These are phyloP conservation scores for Cordyceps farinosa DNA, from an alignment of 2,329 filamentous ascomycete species.

Conservation along the genomic window DNA sequence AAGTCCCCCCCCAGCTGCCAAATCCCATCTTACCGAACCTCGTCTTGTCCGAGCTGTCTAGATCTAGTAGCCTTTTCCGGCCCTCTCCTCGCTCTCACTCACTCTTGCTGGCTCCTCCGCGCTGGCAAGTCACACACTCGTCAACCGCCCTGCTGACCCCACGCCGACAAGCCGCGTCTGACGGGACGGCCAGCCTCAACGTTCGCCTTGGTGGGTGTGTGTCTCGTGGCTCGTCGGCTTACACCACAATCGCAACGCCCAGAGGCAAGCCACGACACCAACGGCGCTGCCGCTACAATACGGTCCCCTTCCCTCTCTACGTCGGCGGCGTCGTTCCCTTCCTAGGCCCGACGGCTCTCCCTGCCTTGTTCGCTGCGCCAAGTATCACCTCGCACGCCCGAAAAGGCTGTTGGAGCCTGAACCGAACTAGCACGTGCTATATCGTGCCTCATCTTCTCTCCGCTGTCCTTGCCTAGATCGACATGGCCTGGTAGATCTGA, in stretches of 20 bases:
- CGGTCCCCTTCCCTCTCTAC: background rate
- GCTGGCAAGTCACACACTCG: background rate
- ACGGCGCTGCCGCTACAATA: background rate
- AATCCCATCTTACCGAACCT: background rate
- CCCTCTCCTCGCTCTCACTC: background rate
- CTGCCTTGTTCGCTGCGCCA: background rate
- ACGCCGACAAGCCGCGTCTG: conserved; percentile 16
- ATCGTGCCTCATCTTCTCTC: background rate
- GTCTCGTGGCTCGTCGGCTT: conserved; percentile 12
- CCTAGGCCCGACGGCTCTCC: background rate
- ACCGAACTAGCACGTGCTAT: background rate
- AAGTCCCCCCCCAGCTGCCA: background rate
- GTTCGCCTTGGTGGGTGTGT: background rate
- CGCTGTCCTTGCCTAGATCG: background rate
- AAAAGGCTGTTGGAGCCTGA: background rate
- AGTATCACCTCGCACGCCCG: background rate
- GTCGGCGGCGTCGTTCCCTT: background rate
- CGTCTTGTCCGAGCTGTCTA: background rate
- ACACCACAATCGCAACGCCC: background rate
- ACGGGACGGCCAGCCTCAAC: background rate
- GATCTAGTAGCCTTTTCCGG: conserved; percentile 2
- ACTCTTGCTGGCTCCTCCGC: background rate
- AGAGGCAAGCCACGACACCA: background rate
- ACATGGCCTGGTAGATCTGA: background rate
- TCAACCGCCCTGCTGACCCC: conserved; percentile 10